Conservation (phyloP, 1,284 basidiomycete genomes). For the Irpex lacteus region DNA sequence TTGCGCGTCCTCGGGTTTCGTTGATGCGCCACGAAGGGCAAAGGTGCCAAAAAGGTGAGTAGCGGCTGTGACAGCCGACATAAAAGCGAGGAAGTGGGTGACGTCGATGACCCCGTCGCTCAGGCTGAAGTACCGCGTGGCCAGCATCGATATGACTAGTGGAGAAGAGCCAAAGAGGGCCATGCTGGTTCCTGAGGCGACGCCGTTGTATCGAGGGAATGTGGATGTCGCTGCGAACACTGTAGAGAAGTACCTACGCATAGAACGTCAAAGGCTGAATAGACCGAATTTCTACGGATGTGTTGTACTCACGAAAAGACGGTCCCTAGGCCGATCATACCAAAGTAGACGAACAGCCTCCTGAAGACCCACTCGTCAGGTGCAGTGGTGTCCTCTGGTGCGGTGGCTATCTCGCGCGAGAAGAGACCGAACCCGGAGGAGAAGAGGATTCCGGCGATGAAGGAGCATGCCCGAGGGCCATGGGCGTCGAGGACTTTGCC, state of each 20-base stretch:
- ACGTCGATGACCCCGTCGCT: conserved; percentile 42
- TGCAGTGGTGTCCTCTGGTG: conserved; percentile 35
- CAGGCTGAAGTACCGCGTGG: conserved; percentile 56
- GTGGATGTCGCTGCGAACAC: conserved; percentile 72
- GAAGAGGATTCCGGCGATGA: conserved; percentile 60
- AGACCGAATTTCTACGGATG: background rate
- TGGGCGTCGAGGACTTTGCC: conserved; percentile 57
- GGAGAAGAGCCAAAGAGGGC: conserved; percentile 77
- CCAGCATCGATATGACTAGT: conserved; percentile 64
- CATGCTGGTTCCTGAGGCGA: conserved; percentile 65
- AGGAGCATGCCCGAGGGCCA: conserved; percentile 63
- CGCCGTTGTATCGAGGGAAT: conserved; percentile 61
- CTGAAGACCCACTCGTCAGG: conserved; percentile 45
- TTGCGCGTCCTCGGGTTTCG: background rate
- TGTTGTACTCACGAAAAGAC: conserved; percentile 59
- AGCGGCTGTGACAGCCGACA: conserved; percentile 50
- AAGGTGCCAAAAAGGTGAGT: conserved; percentile 52
- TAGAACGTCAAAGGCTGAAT: background rate
- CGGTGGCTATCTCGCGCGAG: conserved; percentile 49
- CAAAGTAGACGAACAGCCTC: conserved; percentile 55
- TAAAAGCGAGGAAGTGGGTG: conserved; percentile 52
- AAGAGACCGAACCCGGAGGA: conserved; percentile 58
- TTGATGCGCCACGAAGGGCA: conserved; percentile 15
- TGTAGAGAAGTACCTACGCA: conserved; percentile 65
- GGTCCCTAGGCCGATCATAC: conserved; percentile 61